These are phyloP conservation scores for Geranium rotundifolium DNA, from an alignment of 345 rosid genomes.

Conservation along the genomic window DNA sequence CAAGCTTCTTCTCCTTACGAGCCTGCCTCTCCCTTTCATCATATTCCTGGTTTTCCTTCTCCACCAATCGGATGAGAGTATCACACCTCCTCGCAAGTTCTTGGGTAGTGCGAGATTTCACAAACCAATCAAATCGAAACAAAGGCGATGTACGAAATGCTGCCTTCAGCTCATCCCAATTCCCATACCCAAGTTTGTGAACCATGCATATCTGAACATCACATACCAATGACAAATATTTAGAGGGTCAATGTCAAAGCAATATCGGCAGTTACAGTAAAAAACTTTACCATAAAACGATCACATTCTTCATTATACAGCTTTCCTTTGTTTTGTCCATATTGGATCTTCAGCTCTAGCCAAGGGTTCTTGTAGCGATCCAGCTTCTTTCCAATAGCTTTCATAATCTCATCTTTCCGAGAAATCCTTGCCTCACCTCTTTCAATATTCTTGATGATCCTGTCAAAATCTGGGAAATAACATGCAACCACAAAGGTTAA, in stretches of 20 bases:
- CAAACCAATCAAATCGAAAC: constrained; percentile 96
- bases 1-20: constrained; percentile 93
- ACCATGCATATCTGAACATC: constrained; percentile 80
- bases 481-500: constrained; percentile 3
- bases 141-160: constrained; percentile 72
- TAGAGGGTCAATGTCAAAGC: background rate
- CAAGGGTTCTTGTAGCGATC: constrained; percentile 98
- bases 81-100: constrained; percentile 97
- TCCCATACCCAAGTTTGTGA: constrained; percentile 95
- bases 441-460: constrained; percentile 95
- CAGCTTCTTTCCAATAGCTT: constrained; percentile 92
- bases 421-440: constrained; percentile 94
- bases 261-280: background rate
- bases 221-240: background rate
- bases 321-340: constrained; percentile 97
- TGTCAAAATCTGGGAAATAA: constrained; percentile 58
- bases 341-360: constrained; percentile 94
- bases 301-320: constrained; percentile 96
- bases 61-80: constrained; percentile 83
- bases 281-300: constrained; percentile 62
- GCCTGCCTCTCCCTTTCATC: constrained; percentile 98
- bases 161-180: constrained; percentile 95
- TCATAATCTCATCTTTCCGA: constrained; percentile 96
- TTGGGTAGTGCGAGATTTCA: constrained; percentile 86
- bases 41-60: constrained; percentile 96